Evolutionary conservation across 169 alveolate genomes (phyloP), one percentile per base, ranked within the genome.

Genomic region (Eimeria acervulina): DNA sequence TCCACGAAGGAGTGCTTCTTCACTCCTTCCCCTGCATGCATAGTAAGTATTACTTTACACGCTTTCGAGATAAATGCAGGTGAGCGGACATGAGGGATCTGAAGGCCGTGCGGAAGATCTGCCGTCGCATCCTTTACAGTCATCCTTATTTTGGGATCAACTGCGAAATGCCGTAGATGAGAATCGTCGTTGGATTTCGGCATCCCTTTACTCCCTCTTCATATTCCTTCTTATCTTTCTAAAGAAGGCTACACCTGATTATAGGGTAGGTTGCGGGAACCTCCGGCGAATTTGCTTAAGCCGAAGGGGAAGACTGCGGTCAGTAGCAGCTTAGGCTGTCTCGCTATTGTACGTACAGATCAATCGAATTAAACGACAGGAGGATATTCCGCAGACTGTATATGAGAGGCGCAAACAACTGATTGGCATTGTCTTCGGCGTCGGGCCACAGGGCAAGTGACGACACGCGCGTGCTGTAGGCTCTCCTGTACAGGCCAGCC

Each of bases 361-460:
- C 2, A 85, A 85, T 28, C 59, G 91, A 61, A 52, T 85, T 23
- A 66, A 52, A 36, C 59, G 61, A 12, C 80, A 85, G 38, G 68
- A 66, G 31, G 93, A 59, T 33, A 61, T 85, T 59, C 93, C 81
- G 2, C 55, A 28, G 26, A 52, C 66, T 21, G 80, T 85, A 52
- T 61, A 17, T 70, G 81, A 23, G 21, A 85, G 61, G 63, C 61
- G 81, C 61, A 85, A 85, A 38, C 15, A n/a, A 15, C 93, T 85
- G 23, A 61, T 33, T 19, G 81, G 93, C 61, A 61, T 59, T 36
- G 93, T 85, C 28, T 36, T 85, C 59, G 21, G 81, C 76, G 93
- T 85, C 21, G 76, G 38, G 40, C 93, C 80, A 36, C 76, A 85
- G 47, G 93, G 88, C 61, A 78, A 12, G 93, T 85, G 80, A 52